Percentiles rank a stretch among this genome's conserved stretches.
These are phyloP conservation scores for Isatis tinctoria DNA, from an alignment of 345 rosid genomes.

Conservation along the genomic window DNA sequence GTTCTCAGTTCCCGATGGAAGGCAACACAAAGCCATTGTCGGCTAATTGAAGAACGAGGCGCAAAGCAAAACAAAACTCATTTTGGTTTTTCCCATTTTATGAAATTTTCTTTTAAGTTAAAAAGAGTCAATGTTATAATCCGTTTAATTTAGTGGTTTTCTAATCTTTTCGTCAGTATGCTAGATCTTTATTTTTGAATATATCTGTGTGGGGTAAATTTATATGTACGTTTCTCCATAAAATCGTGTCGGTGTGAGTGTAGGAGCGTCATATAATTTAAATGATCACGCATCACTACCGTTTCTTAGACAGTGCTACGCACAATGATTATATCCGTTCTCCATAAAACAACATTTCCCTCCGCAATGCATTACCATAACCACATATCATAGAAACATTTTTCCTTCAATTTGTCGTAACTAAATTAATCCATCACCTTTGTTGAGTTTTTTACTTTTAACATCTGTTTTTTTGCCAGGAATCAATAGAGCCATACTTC, in stretches of 20 bases:
- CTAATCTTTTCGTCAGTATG: no score
- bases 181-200: no score
- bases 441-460: not conserved
- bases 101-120: no score
- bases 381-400: not conserved
- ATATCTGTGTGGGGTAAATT: constrained; percentile 9
- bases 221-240: constrained; percentile 5
- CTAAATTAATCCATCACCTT: not conserved
- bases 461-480: not conserved
- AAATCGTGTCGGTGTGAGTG: constrained; percentile 22
- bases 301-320: not conserved
- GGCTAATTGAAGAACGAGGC: no score
- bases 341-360: not conserved
- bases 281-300: constrained; percentile 24
- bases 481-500: not conserved
- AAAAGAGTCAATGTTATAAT: no score
- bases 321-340: not conserved
- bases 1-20: no score
- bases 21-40: no score
- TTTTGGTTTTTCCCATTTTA: no score
- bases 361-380: not conserved
- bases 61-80: no score
- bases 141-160: no score
- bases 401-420: not conserved
- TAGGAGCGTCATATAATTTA: not conserved